Evolutionary conservation across 2,329 filamentous ascomycete species (phyloP), one percentile per base, ranked within the genome.

Genomic region (Alternaria gaisen): DNA sequence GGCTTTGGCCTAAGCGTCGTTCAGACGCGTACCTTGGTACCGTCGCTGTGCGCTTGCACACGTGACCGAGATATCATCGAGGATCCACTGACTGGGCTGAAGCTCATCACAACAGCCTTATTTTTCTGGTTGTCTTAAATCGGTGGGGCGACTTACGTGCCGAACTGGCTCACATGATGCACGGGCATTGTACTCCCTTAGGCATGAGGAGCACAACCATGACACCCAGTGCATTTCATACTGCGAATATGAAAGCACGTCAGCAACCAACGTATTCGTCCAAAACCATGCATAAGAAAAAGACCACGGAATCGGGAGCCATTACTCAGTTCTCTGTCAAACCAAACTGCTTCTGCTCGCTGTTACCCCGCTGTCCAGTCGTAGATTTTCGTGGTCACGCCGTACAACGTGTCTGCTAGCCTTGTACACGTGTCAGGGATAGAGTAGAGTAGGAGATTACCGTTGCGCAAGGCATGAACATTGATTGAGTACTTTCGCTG

Each of bases 361-460:
- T n/a, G 8, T 14, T 32, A 12, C 46, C 46, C 46, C 46, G 46
- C 30, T 20, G 2, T 16, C 46, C 46, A 50, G 46, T 38, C 14
- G 32, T 38, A 38, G 5, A 18, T 28, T 43, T 24, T 10, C 9
- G 30, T 43, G 18, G 40, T 54, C 42, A 47, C 14, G 34, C 41
- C 40, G 53, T 40, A 43, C 52, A 22, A 56, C 53, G 16, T 52
- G 53, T 38, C 9, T 44, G 22, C 53, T 60, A 60, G 53, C 53
- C 41, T 32, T 57, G 54, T 43, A 61, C 47, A 58, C 34, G 48
- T 53, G 54, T 61, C 24, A 34, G 47, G 11, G 47, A 36, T 53
- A 16, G 26, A 55, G 20, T 18, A 24, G 18, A 61, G 41, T 47
- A 56, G 36, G 32, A 1, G 7, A 36, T 5, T 36, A 1, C 32